Percentiles rank a stretch among this genome's conserved stretches.
Conservation (phyloP, 2,329 filamentous ascomycete genomes). For the Ophiostoma ips region DNA sequence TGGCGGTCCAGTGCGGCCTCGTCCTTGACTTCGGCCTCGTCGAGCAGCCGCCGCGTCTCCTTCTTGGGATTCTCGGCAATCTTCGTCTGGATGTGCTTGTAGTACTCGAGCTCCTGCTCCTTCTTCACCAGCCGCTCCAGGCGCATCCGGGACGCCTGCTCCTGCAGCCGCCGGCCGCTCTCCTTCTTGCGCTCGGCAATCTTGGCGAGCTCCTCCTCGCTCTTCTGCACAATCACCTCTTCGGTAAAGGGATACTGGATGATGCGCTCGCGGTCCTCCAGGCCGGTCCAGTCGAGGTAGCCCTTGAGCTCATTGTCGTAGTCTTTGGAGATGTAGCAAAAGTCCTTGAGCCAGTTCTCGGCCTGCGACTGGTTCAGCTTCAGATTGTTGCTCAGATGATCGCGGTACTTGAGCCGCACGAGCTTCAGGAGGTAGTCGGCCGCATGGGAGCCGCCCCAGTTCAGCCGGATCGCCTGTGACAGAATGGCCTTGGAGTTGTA, state of each 20-base stretch:
- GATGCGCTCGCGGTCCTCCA: slow-evolving; percentile 79
- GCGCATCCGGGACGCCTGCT: slow-evolving; percentile 95
- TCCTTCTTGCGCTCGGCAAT: slow-evolving; percentile 93
- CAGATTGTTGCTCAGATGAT: slow-evolving; percentile 54
- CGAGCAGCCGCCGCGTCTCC: slow-evolving; percentile 71
- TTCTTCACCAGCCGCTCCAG: slow-evolving; percentile 91
- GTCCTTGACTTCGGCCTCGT: slow-evolving; percentile 84
- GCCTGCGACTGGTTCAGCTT: slow-evolving; percentile 79
- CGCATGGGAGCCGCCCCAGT: slow-evolving; percentile 86
- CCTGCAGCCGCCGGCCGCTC: slow-evolving; percentile 77
- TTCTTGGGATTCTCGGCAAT: slow-evolving; percentile 75
- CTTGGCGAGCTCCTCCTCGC: slow-evolving; percentile 77
- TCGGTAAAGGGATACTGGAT: slow-evolving; percentile 92
- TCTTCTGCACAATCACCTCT: slow-evolving; percentile 80
- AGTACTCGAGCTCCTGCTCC: slow-evolving; percentile 90
- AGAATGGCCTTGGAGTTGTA: slow-evolving; percentile 75
- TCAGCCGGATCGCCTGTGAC: slow-evolving; percentile 72
- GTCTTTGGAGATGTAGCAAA: slow-evolving; percentile 77
- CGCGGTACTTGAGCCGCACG: slow-evolving; percentile 72
- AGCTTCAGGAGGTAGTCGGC: slow-evolving; percentile 87
- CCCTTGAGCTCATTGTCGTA: slow-evolving; percentile 64
- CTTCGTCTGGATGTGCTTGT: slow-evolving; percentile 64
- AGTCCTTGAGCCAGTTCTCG: slow-evolving; percentile 72
- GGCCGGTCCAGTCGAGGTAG: slow-evolving; percentile 79
- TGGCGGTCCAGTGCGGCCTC: slow-evolving; percentile 72